Evolutionary conservation across 257 asterid species (phyloP), one percentile per base, ranked within the genome.

Genomic region (Solanum lycopersicoides): DNA sequence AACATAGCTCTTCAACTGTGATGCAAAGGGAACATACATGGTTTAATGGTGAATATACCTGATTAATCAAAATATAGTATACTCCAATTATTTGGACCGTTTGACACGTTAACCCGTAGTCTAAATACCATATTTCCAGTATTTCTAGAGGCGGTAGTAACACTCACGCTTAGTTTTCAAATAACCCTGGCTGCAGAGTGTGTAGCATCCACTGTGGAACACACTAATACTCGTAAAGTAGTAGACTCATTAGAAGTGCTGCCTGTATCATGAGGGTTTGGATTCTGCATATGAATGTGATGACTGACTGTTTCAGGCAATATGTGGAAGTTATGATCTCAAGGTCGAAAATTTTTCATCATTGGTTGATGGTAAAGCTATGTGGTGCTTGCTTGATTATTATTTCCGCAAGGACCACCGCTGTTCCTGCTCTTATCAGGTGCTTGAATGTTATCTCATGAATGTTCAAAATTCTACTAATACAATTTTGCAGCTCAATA

Each of bases 351-450:
- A 89, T 45, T 94, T 94, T 85, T 92, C 98, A 84, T 93, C 98
- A 74, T 88, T 97, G 88, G 87, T 94, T 91, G 99, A 97, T 84
- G 99, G 99, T 90, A 95, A 93, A 88, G 99, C 98, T 89, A 94
- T 97, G 98, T 97, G 99, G 99, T 97, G 98, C 92, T 90, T 97
- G 97, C 97, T 97, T 90, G 99, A 97, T 87, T 95, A 92, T 92
- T 97, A 97, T 92, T 97, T 97, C 82, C 94, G 98, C 65, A 97
- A 92, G 88, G 98, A 95, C 90, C 95, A 92, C 85, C 89, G 77
- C 85, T 91, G 96, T 88, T 89, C 95, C 72, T 91, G 94, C 89
- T 93, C 95, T 88, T 90, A 72, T 73, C 92, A 94, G 98, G 98
- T 94, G 87, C 84, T 88, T 82, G 50, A 50, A 83, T 82, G 68